phyloP scores from a whole-genome alignment of 2,329 filamentous ascomycete genomes.

The Metarhizium brunneum region DNA sequence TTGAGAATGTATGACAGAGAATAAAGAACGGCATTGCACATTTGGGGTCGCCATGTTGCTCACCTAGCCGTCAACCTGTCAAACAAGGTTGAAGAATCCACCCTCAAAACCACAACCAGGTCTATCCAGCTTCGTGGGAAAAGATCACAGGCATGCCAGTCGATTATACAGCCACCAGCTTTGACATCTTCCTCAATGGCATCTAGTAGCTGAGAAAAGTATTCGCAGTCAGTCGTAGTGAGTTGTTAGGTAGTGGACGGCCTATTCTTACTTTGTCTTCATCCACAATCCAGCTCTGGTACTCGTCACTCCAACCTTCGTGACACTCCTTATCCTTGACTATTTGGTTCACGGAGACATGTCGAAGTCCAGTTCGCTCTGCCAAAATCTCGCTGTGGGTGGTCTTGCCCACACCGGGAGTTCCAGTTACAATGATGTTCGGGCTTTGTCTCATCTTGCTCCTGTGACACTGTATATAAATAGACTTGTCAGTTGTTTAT shows the following conservation, averaged over 20 bases:
- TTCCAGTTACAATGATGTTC: constrained; percentile 93
- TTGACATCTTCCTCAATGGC: constrained; percentile 75
- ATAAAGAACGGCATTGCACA: background rate
- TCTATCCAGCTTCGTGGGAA: constrained; percentile 94
- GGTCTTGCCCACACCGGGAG: constrained; percentile 91
- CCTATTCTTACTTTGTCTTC: constrained; percentile 72
- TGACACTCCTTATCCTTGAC: constrained; percentile 84
- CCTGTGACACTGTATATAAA: background rate
- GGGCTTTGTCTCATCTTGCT: constrained; percentile 45
- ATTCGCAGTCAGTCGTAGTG: constrained; percentile 9
- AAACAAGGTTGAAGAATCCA: constrained; percentile 71
- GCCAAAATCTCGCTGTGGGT: constrained; percentile 81
- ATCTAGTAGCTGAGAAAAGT: constrained; percentile 59
- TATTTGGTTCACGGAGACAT: constrained; percentile 82
- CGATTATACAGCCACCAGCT: constrained; percentile 77
- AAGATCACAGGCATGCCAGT: constrained; percentile 96
- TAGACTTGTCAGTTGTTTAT: background rate
- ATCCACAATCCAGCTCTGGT: constrained; percentile 85
- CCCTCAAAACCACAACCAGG: constrained; percentile 82
- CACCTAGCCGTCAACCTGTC: constrained; percentile 72
- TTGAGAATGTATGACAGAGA: background rate
- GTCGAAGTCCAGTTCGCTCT: constrained; percentile 64
- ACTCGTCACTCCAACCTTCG: constrained; percentile 79
- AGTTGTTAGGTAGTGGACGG: too few relatives aligned
- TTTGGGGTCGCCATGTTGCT: constrained; percentile 5